phyloP scores from a whole-genome alignment of 75 land plant species.

The Picea sitchensis region DNA sequence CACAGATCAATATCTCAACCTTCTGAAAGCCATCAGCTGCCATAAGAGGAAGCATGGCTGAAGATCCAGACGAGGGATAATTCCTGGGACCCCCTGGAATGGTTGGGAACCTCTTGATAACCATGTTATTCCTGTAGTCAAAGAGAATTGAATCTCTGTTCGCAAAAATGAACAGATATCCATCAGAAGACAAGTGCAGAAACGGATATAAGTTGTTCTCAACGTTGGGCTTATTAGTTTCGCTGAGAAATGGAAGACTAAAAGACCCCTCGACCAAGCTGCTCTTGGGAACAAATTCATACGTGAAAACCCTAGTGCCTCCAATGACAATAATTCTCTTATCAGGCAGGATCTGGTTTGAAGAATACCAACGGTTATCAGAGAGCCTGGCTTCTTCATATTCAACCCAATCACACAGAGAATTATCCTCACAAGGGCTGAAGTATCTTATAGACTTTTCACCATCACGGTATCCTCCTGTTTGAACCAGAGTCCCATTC shows the following conservation, averaged over 20 bases:
- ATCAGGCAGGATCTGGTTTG: conserved; percentile 61
- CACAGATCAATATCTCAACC: conserved; percentile 50
- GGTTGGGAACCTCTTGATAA: conserved; percentile 36
- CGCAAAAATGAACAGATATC: conserved; percentile 54
- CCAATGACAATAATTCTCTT: conserved; percentile 70
- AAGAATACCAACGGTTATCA: conserved; percentile 61
- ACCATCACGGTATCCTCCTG: conserved; percentile 76
- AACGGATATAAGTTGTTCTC: conserved; percentile 51
- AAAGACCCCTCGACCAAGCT: not conserved
- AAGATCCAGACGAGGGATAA: conserved; percentile 48
- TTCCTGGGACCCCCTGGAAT: conserved; percentile 39
- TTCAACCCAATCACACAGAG: not conserved
- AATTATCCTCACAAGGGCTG: conserved; percentile 13
- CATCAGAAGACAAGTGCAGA: conserved; percentile 38
- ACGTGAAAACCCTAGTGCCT: conserved; percentile 57
- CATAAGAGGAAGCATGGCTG: conserved; percentile 40
- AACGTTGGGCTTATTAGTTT: conserved; percentile 2
- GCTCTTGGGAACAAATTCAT: conserved; percentile 60
- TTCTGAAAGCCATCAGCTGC: conserved; percentile 21
- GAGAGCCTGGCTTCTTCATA: conserved; percentile 13
- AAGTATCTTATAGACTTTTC: conserved; percentile 30
- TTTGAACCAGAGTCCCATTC: conserved; percentile 69
- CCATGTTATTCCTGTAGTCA: conserved; percentile 31
- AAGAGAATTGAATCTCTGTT: conserved; percentile 56
- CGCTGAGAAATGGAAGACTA: conserved; percentile 32